phyloP scores from a whole-genome alignment of 345 rosid species.

The Eucalyptus camaldulensis region DNA sequence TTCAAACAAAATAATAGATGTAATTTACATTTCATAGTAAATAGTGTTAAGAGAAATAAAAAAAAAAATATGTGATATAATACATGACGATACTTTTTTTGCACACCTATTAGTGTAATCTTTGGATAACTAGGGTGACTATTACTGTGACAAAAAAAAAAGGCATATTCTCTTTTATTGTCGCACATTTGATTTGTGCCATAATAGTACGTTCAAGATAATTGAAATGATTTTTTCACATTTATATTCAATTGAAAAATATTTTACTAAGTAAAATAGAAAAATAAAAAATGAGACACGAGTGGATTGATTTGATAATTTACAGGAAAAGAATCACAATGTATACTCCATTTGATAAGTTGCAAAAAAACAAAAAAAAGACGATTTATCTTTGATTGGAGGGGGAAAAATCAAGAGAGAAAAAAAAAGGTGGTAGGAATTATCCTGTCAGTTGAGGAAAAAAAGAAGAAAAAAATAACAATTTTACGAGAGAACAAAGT shows the following conservation, averaged over 20 bases:
- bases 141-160: not conserved
- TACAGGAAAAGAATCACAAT: no score
- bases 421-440: not conserved
- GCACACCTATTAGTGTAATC: not conserved
- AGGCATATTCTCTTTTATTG: not conserved
- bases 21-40: not conserved
- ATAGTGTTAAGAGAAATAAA: not conserved
- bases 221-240: not conserved
- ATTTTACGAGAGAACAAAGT: not conserved
- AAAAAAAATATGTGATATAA: not conserved
- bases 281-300: no score
- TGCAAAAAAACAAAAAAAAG: no score
- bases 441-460: not conserved
- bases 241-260: no score
- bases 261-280: no score
- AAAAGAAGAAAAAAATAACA: not conserved
- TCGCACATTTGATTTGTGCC: not conserved
- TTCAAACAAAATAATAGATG: not conserved
- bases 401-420: no score
- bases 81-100: not conserved
- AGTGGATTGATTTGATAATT: no score
- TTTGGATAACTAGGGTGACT: not conserved
- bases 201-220: not conserved
- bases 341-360: no score
- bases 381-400: no score